Conservation (phyloP, 83 land plant genomes). For the Isoetes engelmannii region DNA sequence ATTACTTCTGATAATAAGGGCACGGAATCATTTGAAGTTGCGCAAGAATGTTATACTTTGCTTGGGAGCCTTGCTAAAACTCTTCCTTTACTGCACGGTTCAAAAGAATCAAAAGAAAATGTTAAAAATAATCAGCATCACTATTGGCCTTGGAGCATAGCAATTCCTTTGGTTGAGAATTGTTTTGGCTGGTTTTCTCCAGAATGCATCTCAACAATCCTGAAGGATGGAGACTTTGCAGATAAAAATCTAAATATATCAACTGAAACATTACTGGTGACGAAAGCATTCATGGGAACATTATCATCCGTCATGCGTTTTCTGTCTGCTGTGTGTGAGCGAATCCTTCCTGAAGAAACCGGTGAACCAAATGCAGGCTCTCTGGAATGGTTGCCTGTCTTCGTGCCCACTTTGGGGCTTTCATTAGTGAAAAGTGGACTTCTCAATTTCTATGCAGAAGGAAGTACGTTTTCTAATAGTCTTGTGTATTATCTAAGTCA, state of each 20-base stretch:
- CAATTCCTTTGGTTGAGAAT: constrained; percentile 60
- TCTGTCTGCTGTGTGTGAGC: constrained; percentile 55
- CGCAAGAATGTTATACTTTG: constrained; percentile 59
- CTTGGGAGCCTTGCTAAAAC: constrained; percentile 49
- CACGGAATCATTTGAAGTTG: constrained; percentile 41
- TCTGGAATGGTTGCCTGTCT: constrained; percentile 52
- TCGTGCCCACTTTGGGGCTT: constrained; percentile 61
- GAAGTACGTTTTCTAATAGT: neutral
- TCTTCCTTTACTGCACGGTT: constrained; percentile 53
- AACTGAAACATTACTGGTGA: neutral
- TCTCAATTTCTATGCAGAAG: constrained; percentile 25
- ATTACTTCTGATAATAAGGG: constrained; percentile 30
- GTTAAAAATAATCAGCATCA: neutral
- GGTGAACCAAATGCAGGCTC: neutral
- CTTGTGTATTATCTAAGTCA: constrained; percentile 38
- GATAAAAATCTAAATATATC: no score
- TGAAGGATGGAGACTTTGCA: no score
- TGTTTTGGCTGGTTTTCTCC: constrained; percentile 59
- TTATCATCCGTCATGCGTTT: constrained; percentile 57
- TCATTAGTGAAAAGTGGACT: constrained; percentile 44
- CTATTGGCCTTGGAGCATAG: constrained; percentile 74
- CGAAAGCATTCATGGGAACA: constrained; percentile 31
- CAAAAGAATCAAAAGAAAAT: constrained; percentile 6
- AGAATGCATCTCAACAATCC: constrained; percentile 29
- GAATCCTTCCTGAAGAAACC: constrained; percentile 26